Conservation (phyloP, 345 rosid species). For the Noccaea bulbosa region DNA sequence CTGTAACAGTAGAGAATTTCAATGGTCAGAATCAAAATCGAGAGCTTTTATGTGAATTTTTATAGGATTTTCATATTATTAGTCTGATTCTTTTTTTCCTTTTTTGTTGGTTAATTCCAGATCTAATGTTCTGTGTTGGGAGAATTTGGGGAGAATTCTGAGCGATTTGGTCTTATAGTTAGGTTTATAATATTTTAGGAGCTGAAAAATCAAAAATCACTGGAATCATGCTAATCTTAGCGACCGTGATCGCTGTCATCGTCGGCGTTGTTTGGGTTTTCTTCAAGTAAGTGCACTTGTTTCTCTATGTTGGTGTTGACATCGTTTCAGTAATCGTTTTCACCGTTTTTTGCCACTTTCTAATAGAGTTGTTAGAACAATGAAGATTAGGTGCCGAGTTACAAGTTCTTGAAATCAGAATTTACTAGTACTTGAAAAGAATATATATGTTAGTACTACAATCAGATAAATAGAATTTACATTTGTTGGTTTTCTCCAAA, state of each 20-base stretch:
- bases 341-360: background rate
- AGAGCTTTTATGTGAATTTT: constrained; percentile 4
- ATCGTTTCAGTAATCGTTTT: background rate
- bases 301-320: background rate
- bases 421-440: too few relatives aligned
- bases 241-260: constrained; percentile 30
- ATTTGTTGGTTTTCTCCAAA: background rate
- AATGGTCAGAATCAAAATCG: constrained; percentile 3
- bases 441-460: background rate
- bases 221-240: constrained; percentile 24
- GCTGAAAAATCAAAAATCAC: background rate
- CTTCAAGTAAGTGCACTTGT: constrained; percentile 40
- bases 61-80: background rate
- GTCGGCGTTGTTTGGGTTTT: constrained; percentile 36
- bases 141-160: background rate
- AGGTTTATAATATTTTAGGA: constrained; percentile 8
- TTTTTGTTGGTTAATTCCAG: background rate
- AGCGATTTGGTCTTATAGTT: constrained; percentile 12
- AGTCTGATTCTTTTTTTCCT: background rate
- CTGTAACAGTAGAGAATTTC: constrained; percentile 18
- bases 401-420: too few relatives aligned
- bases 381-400: background rate
- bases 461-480: background rate
- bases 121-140: constrained; percentile 2
- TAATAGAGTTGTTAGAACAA: background rate